Base-by-base conservation (phyloP, 176 grass and related monocot species). In the Zoysia japonica region DNA sequence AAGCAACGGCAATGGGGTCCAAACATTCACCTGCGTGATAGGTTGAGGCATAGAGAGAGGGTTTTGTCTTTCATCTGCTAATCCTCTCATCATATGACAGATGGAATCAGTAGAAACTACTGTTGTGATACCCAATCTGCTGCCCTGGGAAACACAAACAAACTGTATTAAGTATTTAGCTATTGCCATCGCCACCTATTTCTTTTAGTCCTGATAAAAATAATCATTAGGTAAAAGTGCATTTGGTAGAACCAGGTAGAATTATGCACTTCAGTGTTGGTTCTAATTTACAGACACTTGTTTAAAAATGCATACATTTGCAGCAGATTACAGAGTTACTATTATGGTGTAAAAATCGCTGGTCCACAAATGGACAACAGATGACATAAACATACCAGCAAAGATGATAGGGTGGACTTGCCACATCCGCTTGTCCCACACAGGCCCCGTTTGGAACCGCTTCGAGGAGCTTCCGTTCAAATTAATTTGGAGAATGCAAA, bases 71-170 rank as follows among this genome's bases (percentile, higher is more conserved):
- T 92, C 87, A 71, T 94, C 87, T 46, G 82, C 80, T 77, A 92
- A 98, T 67, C 95, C 88, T 49, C 95, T 91, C 95, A 98, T 98
- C 95, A 98, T 98, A 78, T 98, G 95, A 16, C 95, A 83, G 71
- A 98, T 90, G 48, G 95, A 98, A 67, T 98, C 95, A 68, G 95
- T 98, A 19, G 95, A 98, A 77, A 98, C 75, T 17, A 97, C 94
- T 50, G 87, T 97, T 5, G 91, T 97, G 60, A 97, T 88, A 55
- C 91, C 94, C 83, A 94, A 73, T 68, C 91, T 92, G 80, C 91
- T 90, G 74, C 89, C 94, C 94, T 97, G 78, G 11, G 41, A 86
- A 59, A 72, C 68, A 75, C 15, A 78, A 77, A 61, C 14, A 75
- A 11, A 36, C 7, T 3, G 55, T 9, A 52, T 70, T 71, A 64